phyloP scores from a whole-genome alignment of 2,329 filamentous ascomycete genomes.

The Penicillium corylophilum region DNA sequence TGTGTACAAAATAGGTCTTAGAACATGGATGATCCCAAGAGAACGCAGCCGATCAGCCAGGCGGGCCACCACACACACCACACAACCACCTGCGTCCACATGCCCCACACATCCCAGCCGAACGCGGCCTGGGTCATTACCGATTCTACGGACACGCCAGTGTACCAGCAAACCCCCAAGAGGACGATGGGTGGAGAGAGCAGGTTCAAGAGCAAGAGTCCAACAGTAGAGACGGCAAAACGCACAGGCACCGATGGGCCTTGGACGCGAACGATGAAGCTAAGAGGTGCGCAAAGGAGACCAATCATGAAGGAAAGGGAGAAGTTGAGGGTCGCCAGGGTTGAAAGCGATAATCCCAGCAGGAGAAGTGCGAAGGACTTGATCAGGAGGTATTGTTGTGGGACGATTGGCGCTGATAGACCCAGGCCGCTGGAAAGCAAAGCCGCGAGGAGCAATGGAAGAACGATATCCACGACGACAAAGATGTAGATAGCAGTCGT shows the following conservation, averaged over 20 bases:
- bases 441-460: conserved; percentile 59
- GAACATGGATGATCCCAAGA: conserved; percentile 38
- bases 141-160: conserved; percentile 52
- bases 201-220: conserved; percentile 56
- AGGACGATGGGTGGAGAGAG: conserved; percentile 61
- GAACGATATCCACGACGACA: conserved; percentile 52
- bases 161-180: conserved; percentile 49
- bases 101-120: conserved; percentile 84
- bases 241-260: conserved; percentile 21
- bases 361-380: conserved; percentile 92
- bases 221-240: conserved; percentile 33
- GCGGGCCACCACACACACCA: conserved; percentile 97
- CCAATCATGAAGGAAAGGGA: conserved; percentile 83
- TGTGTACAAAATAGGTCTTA: conserved; percentile 4
- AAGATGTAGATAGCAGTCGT: conserved; percentile 60
- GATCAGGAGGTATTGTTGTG: conserved; percentile 73
- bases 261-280: conserved; percentile 57
- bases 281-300: conserved; percentile 72
- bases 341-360: conserved; percentile 86
- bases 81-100: conserved; percentile 86
- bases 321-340: conserved; percentile 94
- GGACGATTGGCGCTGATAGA: conserved; percentile 52
- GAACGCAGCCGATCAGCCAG: conserved; percentile 65
- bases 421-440: conserved; percentile 50
- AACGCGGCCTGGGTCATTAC: conserved; percentile 74